Conservation (phyloP, 768 basidiomycete species). For the Tulasnella sp. region DNA sequence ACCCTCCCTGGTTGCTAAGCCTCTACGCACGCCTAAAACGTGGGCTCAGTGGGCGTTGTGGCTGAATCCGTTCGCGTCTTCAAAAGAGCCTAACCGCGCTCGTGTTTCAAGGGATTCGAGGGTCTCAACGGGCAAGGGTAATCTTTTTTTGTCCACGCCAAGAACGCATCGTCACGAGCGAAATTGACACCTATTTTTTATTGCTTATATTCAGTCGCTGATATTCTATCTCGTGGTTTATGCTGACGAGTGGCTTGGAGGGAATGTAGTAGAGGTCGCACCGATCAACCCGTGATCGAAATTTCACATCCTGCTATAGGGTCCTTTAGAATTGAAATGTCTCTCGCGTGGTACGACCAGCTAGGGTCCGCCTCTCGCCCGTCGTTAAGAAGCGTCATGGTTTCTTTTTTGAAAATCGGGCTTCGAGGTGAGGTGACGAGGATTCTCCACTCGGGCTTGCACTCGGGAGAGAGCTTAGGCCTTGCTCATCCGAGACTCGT, state of each 20-base stretch:
- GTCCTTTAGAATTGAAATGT: neutral
- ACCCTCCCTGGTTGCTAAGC: neutral
- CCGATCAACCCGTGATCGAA: neutral
- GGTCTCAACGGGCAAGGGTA: neutral
- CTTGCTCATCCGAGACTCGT: neutral
- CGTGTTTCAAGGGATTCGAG: neutral
- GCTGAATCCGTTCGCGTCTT: neutral
- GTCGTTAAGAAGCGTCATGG: constrained; percentile 3
- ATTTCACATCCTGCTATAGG: neutral
- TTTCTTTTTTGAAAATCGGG: neutral
- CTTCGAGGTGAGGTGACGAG: neutral
- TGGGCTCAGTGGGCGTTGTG: neutral
- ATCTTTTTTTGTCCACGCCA: neutral
- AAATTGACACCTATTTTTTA: neutral
- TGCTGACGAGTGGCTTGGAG: neutral
- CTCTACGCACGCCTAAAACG: neutral
- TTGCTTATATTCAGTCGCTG: neutral
- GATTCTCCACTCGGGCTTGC: neutral
- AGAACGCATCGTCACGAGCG: neutral
- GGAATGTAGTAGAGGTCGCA: neutral
- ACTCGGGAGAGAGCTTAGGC: neutral
- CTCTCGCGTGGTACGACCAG: neutral
- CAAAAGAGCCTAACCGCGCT: neutral
- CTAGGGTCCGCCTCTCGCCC: neutral
- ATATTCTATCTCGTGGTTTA: neutral